Evolutionary conservation across 202 grass and related monocot genomes (phyloP), one percentile per base, ranked within the genome.

Genomic region (Dendrocalamus latiflorus): DNA sequence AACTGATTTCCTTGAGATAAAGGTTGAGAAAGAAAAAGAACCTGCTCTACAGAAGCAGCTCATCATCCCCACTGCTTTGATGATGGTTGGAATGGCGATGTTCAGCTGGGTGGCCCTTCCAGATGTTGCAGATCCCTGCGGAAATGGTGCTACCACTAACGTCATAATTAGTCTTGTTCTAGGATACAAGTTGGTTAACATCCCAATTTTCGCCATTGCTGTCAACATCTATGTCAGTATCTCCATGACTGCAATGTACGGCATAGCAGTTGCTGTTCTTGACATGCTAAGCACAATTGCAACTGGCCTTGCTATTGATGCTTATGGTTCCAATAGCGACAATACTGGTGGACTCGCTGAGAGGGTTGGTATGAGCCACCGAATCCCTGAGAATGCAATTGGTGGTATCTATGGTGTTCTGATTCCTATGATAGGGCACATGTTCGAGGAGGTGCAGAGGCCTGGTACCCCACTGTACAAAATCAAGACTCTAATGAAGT

Each of bases 271-370:
- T 69, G 91, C 94, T 21, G 94, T 91, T 83, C 94, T 97, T 56
- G 94, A 91, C 59, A 97, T 97, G 94, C 86, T 97, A 7, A 97
- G 94, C 85, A 97, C 94, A 75, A 97, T 97, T 6, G 94, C 94
- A 55, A 97, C 94, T 87, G 91, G 91, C 56, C 89, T 97, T 65
- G 87, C 94, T 16, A 97, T 94, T 39, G 94, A 97, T 88, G 94
- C 94, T 84, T 97, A 97, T 88, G 94, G 94, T 56, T 91, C 94
- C 82, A 97, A 94, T 47, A 97, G 94, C 85, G 94, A 97, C 83
- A 97, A 97, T 88, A 91, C 94, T 88, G 94, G 94, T 80, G 94
- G 94, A 47, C 94, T 97, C 89, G 94, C 94, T 57, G 94, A 97
- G 89, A 94, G 94, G 94, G 94, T 91, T 22, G 91, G 94, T 79